These are phyloP conservation scores for Zygotorulaspora chibaensis DNA, from an alignment of 805 yeast species.

Conservation along the genomic window DNA sequence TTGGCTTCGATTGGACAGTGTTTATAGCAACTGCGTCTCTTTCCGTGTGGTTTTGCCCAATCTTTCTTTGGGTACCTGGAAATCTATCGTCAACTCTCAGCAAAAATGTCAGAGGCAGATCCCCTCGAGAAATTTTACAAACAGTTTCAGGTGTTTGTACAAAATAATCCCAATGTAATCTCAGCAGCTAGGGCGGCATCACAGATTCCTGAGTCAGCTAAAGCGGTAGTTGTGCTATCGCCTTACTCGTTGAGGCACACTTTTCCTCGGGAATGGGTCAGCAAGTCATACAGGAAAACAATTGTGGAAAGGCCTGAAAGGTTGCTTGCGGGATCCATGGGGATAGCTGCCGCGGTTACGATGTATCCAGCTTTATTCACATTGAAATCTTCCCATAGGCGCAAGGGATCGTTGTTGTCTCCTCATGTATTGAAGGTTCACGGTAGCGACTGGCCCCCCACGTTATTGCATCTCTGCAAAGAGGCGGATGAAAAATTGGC, in stretches of 20 bases:
- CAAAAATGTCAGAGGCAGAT: slow-evolving; percentile 20
- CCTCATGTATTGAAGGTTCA: slow-evolving; percentile 67
- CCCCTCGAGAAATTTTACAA: slow-evolving; percentile 39
- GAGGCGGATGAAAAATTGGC: slow-evolving; percentile 53
- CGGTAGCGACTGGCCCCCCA: slow-evolving; percentile 67
- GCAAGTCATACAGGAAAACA: slow-evolving; percentile 58
- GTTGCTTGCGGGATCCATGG: slow-evolving; percentile 68
- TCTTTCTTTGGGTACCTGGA: no score
- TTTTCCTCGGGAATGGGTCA: slow-evolving; percentile 73
- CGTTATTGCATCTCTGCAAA: slow-evolving; percentile 52
- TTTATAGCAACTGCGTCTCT: background rate
- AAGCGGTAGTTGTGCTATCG: slow-evolving; percentile 58
- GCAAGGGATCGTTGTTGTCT: slow-evolving; percentile 46
- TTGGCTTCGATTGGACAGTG: background rate
- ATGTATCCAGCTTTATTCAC: slow-evolving; percentile 59
- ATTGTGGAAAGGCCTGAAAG: slow-evolving; percentile 84
- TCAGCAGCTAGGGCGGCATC: slow-evolving; percentile 35
- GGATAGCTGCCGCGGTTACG: slow-evolving; percentile 69
- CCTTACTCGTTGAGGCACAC: slow-evolving; percentile 69
- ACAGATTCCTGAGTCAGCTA: slow-evolving; percentile 39
- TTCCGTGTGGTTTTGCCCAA: no score
- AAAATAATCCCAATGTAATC: slow-evolving; percentile 36
- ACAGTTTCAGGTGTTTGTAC: slow-evolving; percentile 43
- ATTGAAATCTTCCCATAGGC: slow-evolving; percentile 38
- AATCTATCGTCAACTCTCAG: background rate